A percentile compares a stretch with the other conserved stretches of the same genome.
phyloP scores from a whole-genome alignment of 2,329 filamentous ascomycete species.

The Cadophora malorum region DNA sequence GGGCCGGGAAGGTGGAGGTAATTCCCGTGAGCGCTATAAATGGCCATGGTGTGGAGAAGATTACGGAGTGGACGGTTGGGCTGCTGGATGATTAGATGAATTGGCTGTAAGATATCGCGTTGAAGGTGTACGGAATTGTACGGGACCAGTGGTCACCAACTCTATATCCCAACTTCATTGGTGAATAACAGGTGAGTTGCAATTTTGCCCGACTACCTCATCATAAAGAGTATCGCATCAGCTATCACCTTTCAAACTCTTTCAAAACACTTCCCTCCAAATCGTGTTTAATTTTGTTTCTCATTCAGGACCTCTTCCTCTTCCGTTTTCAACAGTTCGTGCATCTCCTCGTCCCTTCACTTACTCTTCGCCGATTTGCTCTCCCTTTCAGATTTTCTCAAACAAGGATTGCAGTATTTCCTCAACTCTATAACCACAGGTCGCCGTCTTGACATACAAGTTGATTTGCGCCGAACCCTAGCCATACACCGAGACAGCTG shows the following conservation, averaged over 20 bases:
- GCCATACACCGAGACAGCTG: neutral
- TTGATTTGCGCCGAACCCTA: neutral
- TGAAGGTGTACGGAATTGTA: slow-evolving; percentile 1
- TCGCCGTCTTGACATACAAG: neutral
- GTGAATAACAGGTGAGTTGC: neutral
- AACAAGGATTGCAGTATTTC: neutral
- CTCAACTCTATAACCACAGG: neutral
- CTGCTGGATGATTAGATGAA: slow-evolving; percentile 53
- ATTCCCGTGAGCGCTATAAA: slow-evolving; percentile 91
- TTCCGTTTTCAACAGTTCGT: neutral
- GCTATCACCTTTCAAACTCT: neutral
- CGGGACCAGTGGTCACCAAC: neutral
- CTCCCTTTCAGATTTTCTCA: neutral
- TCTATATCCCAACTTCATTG: too few species aligned
- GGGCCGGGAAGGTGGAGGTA: slow-evolving; percentile 68
- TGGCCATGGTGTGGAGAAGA: slow-evolving; percentile 79
- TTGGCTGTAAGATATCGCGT: neutral
- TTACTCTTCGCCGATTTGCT: neutral
- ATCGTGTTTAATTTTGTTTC: neutral
- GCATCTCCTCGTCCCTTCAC: neutral
- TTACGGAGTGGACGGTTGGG: slow-evolving; percentile 75
- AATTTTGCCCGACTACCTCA: too few species aligned
- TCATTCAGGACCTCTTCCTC: neutral
- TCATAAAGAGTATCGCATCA: neutral
- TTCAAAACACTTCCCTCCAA: neutral